A percentile compares a stretch with the other conserved stretches of the same genome.
Conservation (phyloP, 495 filamentous ascomycete species). For the Xylaria sp. region DNA sequence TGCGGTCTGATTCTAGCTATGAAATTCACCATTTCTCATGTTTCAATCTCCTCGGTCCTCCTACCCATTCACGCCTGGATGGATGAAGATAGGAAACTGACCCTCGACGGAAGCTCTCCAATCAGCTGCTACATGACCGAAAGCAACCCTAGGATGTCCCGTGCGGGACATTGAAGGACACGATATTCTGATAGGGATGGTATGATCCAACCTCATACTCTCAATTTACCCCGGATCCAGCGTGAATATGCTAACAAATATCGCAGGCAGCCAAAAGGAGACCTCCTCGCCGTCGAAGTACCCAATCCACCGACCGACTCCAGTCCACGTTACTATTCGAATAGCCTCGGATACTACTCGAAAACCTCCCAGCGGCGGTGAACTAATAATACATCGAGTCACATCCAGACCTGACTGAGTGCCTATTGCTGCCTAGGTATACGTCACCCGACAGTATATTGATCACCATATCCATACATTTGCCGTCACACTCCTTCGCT, state of each 20-base stretch:
- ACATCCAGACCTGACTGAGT: neutral
- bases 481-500: neutral
- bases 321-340: neutral
- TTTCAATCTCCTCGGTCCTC: neutral
- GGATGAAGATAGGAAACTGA: neutral
- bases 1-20: neutral
- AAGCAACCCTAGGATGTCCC: neutral
- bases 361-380: neutral
- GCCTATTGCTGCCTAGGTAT: conserved; percentile 1
- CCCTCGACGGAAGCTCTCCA: neutral
- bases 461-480: neutral
- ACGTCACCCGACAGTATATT: neutral
- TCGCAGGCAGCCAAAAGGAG: neutral
- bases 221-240: neutral
- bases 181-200: neutral
- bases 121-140: neutral
- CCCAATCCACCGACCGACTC: conserved; percentile 8
- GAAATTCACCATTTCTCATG: neutral
- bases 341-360: neutral
- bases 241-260: neutral
- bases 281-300: neutral
- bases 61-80: neutral
- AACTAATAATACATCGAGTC: neutral
- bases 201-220: conserved; percentile 4
- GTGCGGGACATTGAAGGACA: neutral